Percentiles rank a stretch among this genome's conserved stretches.
These are phyloP conservation scores for Oryza glumipatula DNA, from an alignment of 176 grass and related monocot genomes.

Conservation along the genomic window DNA sequence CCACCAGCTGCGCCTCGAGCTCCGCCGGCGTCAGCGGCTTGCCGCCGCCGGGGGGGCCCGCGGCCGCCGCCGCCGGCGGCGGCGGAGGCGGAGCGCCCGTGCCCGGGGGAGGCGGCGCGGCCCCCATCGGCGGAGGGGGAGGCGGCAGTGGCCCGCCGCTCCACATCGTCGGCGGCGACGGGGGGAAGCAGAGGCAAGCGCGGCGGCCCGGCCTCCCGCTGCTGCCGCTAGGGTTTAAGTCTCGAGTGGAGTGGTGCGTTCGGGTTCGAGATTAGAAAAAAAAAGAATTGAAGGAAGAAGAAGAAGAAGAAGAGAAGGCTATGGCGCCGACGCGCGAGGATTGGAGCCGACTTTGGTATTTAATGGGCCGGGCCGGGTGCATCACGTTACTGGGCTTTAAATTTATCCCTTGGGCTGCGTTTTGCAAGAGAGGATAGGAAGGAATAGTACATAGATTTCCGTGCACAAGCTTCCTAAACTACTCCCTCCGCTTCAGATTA, in stretches of 20 bases:
- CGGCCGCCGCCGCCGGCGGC: constrained; percentile 71
- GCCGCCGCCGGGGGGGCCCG: constrained; percentile 44
- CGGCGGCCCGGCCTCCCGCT: not conserved
- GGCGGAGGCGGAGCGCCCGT: constrained; percentile 42
- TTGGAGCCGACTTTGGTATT: constrained; percentile 22
- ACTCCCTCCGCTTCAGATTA: too few species aligned
- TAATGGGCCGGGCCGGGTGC: not conserved
- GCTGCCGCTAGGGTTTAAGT: constrained; percentile 41
- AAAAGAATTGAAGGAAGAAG: not conserved
- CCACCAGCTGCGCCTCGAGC: constrained; percentile 90
- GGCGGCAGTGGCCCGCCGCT: constrained; percentile 49
- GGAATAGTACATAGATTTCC: too few species aligned
- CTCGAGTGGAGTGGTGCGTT: not conserved
- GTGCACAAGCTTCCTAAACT: too few species aligned
- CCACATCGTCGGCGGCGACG: constrained; percentile 48
- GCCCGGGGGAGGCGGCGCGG: constrained; percentile 45
- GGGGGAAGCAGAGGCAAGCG: not conserved
- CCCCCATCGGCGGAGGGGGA: constrained; percentile 44
- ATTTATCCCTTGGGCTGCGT: too few species aligned
- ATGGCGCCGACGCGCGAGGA: constrained; percentile 16
- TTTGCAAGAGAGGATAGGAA: too few species aligned
- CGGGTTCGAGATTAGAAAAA: constrained; percentile 10
- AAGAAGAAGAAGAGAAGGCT: too few species aligned
- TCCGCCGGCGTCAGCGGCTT: constrained; percentile 67
- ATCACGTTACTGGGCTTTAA: too few species aligned